A percentile compares a stretch with the other conserved stretches of the same genome.
phyloP scores from a whole-genome alignment of 1,284 basidiomycete genomes.

The Ganoderma sinense region DNA sequence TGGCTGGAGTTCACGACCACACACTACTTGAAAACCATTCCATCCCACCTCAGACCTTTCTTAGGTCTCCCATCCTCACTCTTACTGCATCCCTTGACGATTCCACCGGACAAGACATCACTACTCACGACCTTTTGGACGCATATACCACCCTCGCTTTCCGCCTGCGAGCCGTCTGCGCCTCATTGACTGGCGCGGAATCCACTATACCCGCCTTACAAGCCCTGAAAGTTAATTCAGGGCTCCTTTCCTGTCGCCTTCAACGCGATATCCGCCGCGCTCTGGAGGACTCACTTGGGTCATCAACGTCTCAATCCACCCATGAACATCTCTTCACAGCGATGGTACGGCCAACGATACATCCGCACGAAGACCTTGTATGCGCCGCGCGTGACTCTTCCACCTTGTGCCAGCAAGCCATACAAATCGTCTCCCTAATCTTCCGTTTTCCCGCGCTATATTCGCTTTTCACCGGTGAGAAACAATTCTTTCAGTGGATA shows the following conservation, averaged over 20 bases:
- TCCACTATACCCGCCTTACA: constrained; percentile 41
- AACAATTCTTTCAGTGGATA: constrained; percentile 4
- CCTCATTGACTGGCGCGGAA: constrained; percentile 30
- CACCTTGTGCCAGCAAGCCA: constrained; percentile 55
- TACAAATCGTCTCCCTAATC: constrained; percentile 56
- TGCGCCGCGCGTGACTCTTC: constrained; percentile 50
- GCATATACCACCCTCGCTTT: constrained; percentile 60
- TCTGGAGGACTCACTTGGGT: constrained; percentile 45
- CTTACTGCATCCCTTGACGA: constrained; percentile 53
- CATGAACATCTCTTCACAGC: constrained; percentile 24
- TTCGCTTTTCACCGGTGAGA: constrained; percentile 56
- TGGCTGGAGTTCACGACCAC: constrained; percentile 15
- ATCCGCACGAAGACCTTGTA: constrained; percentile 44
- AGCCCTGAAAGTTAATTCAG: constrained; percentile 38
- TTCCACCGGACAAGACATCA: constrained; percentile 39
- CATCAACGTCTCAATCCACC: constrained; percentile 10
- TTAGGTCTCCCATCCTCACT: constrained; percentile 50
- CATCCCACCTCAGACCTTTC: constrained; percentile 10
- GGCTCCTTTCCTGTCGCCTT: constrained; percentile 48
- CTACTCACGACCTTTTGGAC: constrained; percentile 60
- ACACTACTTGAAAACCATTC: neutral
- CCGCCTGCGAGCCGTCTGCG: constrained; percentile 48
- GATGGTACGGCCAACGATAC: constrained; percentile 14
- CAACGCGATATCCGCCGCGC: constrained; percentile 55
- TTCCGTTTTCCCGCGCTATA: constrained; percentile 52